phyloP scores from a whole-genome alignment of 2,329 filamentous ascomycete species.

The Penicillium aurantiogriseum region DNA sequence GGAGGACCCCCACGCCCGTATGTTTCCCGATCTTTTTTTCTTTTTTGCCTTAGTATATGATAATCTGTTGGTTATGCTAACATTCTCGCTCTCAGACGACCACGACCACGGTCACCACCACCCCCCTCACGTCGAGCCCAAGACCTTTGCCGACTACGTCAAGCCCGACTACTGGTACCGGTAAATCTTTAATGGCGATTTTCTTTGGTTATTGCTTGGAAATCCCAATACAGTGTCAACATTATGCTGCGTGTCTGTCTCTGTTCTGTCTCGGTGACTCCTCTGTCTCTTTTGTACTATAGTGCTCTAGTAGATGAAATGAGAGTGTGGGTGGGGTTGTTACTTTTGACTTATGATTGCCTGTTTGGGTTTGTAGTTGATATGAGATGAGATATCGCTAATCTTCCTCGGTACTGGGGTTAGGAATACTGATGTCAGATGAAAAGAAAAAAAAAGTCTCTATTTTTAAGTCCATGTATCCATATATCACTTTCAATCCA shows the following conservation, averaged over 20 bases:
- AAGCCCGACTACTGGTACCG: slow-evolving; percentile 88
- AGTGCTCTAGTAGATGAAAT: slow-evolving; percentile 31
- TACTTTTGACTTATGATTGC: slow-evolving; percentile 11
- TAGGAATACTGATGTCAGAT: background rate
- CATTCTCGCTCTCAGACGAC: slow-evolving; percentile 30
- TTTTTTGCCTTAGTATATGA: background rate
- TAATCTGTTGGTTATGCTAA: slow-evolving; percentile 7
- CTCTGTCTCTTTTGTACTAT: slow-evolving; percentile 30
- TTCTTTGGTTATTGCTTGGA: slow-evolving; percentile 2
- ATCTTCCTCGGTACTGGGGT: background rate
- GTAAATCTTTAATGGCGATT: slow-evolving; percentile 34
- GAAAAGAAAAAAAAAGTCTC: background rate
- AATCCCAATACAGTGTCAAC: slow-evolving; percentile 22
- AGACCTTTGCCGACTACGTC: slow-evolving; percentile 95
- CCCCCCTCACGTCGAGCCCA: slow-evolving; percentile 72
- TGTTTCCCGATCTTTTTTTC: slow-evolving; percentile 23
- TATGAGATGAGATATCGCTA: no score
- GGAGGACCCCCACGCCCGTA: slow-evolving; percentile 66
- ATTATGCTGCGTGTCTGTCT: slow-evolving; percentile 21
- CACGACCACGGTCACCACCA: slow-evolving; percentile 43
- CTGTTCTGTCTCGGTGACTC: slow-evolving; percentile 22
- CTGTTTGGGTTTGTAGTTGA: background rate
- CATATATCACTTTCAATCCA: background rate
- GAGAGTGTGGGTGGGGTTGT: slow-evolving; percentile 22
- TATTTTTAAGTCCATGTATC: background rate